Base-by-base conservation (phyloP, 2,329 filamentous ascomycete genomes). In the Colletotrichum nymphaeae region DNA sequence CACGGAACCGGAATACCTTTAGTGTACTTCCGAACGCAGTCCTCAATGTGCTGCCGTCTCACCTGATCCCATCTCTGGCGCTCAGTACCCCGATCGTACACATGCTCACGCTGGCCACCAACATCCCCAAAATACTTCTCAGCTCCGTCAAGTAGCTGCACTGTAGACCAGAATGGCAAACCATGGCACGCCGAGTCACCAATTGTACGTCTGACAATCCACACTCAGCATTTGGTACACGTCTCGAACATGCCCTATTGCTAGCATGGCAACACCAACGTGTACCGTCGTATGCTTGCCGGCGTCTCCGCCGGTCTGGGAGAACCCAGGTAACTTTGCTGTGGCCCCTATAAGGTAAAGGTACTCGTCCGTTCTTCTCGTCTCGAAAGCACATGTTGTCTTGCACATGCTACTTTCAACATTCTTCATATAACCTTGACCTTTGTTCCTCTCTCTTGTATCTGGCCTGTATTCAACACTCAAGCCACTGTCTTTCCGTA, bases 361-460 rank as follows among this genome's bases (percentile, higher is more conserved):
- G 68, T 74, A 74, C 68, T 69, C 72, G 63, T 74, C 72, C 63
- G 63, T 63, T 72, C 68, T 74, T 72, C 53, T 72, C 57, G 57
- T 72, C 60, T 56, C 32, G 26, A 49, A 49, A 65, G 56, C 70
- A 53, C 60, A 62, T n/a, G 60, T 30, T 37, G 32, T 22, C 46
- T 73, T 70, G 67, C 70, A 70, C 70, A 70, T 70, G 60, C 56
- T 73, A 70, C 70, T 53, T 70, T 57, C 56, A 37, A 49, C 56
- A 49, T 26, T 37, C 42, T 65, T 57, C 67, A 55, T 70, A 73
- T 65, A 73, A 62, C 59, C 46, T 62, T 49, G 28, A 37, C 26
- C 56, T 65, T 70, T 70, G 70, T 73, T 70, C 67, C 70, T 7
- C 60, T 57, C 12, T 53, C 30, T 65, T 70, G 70, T 70, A 70